Percentiles rank a stretch among this genome's conserved stretches.
Evolutionary conservation across 495 filamentous ascomycete genomes (phyloP).

Genomic region (Entonaema liquescens): DNA sequence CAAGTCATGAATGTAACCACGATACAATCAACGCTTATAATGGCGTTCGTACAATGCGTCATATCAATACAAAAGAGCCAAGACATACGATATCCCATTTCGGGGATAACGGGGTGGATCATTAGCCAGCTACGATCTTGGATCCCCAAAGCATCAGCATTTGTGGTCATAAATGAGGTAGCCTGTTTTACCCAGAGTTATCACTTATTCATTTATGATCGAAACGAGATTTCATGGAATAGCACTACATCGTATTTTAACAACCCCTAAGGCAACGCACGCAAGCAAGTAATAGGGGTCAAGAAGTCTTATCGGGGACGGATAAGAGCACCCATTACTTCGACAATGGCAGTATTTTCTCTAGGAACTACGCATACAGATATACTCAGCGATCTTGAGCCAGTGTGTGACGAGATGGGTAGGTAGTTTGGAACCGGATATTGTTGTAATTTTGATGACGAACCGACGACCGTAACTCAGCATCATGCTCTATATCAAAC

Average conservation of each 20-base stretch:
- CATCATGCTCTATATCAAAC: neutral
- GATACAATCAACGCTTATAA: no score
- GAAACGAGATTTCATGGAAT: neutral
- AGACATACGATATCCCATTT: no score
- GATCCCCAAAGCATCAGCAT: neutral
- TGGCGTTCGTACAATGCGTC: no score
- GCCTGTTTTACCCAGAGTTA: neutral
- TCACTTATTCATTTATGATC: neutral
- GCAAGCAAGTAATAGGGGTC: neutral
- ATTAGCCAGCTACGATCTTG: neutral
- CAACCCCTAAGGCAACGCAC: neutral
- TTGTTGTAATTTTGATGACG: neutral
- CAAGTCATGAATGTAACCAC: no score
- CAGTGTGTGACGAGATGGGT: neutral
- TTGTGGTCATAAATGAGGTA: neutral
- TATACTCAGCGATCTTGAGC: neutral
- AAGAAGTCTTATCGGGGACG: neutral
- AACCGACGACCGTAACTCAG: neutral
- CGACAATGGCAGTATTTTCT: neutral
- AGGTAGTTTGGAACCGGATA: neutral
- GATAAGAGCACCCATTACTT: slow-evolving; percentile 1
- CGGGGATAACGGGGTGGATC: no score
- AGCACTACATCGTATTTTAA: neutral
- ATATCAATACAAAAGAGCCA: no score
- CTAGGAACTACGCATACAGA: neutral